A percentile compares a stretch with the other conserved stretches of the same genome.
Evolutionary conservation across 108 stramenopile species (phyloP).

Genomic region (Stephanodiscus triporus): DNA sequence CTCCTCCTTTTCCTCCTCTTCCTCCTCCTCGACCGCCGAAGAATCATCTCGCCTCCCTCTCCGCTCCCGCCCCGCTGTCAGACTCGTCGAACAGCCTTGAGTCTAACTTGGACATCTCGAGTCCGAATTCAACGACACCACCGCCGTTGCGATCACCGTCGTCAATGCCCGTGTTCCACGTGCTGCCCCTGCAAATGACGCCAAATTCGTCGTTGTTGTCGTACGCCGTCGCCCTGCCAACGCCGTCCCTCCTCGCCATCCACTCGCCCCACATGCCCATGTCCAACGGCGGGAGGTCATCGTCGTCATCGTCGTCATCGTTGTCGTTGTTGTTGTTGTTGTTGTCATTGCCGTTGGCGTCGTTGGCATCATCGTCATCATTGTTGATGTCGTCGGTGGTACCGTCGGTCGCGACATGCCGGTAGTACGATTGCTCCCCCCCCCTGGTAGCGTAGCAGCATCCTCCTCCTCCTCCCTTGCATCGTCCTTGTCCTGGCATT

Average conservation of each 20-base stretch:
- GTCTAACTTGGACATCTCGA: conserved; percentile 40
- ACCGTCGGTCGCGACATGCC: not conserved
- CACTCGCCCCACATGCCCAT: conserved; percentile 33
- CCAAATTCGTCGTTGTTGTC: not conserved
- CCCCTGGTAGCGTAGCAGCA: too few species aligned
- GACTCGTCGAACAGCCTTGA: conserved; percentile 42
- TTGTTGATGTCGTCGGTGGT: conserved; percentile 8
- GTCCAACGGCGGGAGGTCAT: conserved; percentile 26
- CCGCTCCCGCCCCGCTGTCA: conserved; percentile 29
- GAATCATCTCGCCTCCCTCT: conserved; percentile 39
- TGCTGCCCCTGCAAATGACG: conserved; percentile 1
- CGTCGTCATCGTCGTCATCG: not conserved
- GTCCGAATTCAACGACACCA: conserved; percentile 25
- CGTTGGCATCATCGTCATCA: too few species aligned
- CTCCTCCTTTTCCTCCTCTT: not conserved
- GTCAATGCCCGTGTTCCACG: conserved; percentile 32
- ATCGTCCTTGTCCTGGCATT: conserved; percentile 30
- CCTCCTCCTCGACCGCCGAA: conserved; percentile 12
- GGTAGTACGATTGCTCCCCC: conserved; percentile 27
- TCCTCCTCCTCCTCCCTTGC: conserved; percentile 34
- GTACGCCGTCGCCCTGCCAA: not conserved
- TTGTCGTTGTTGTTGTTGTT: too few species aligned
- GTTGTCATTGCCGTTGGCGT: too few species aligned
- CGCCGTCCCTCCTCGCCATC: conserved; percentile 24
- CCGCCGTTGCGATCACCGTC: conserved; percentile 20